These are phyloP conservation scores for Quercus suber DNA, from an alignment of 306 rosid genomes.

Conservation along the genomic window DNA sequence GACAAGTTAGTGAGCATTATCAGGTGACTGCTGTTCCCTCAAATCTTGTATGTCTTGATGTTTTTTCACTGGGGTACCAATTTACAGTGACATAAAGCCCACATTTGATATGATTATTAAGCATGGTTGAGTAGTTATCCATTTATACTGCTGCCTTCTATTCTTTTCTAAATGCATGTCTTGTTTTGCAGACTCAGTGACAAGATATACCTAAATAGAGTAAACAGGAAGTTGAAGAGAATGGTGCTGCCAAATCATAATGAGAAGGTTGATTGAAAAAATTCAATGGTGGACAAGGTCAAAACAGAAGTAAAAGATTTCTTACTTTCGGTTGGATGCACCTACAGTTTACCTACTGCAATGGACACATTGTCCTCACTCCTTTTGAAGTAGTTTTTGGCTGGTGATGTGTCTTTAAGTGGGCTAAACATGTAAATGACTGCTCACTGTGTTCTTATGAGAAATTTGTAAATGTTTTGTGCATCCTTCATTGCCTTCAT, in stretches of 20 bases:
- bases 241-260: background rate
- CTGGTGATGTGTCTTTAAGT: background rate
- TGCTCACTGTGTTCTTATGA: conserved; percentile 12
- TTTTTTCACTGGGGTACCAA: background rate
- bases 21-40: conserved; percentile 33
- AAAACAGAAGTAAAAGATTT: conserved; percentile 2
- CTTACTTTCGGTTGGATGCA: background rate
- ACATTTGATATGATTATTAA: background rate
- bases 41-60: conserved; percentile 1
- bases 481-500: background rate
- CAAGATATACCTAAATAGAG: background rate
- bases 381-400: conserved; percentile 1
- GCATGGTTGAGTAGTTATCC: background rate
- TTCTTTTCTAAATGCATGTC: background rate
- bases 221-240: conserved; percentile 16
- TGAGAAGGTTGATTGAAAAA: background rate
- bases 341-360: background rate
- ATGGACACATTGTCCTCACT: background rate
- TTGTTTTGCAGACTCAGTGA: conserved; percentile 25
- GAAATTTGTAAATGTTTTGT: conserved; percentile 15
- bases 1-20: conserved; percentile 26
- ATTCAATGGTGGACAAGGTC: background rate
- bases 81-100: background rate
- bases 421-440: conserved; percentile 17
- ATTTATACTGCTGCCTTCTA: background rate